Base-by-base conservation (phyloP, 352 stramenopile species). In the Bremia lactucae region DNA sequence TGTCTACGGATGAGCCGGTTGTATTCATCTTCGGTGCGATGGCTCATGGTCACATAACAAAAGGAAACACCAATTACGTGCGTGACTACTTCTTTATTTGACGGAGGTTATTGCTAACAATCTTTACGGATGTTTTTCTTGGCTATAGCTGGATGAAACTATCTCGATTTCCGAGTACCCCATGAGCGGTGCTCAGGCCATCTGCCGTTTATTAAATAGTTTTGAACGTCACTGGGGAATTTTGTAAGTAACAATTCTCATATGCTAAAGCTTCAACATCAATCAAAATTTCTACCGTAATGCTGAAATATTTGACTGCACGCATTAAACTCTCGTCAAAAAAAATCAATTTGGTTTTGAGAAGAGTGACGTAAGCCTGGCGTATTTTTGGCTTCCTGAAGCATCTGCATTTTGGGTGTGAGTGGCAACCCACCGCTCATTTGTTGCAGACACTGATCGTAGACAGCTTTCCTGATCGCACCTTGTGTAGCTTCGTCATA, bases 151-250 rank as follows among this genome's bases (percentile, higher is more conserved):
- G 44, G 89, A 98, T 53, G 94, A 98, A 46, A 95, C 95, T 55
- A 86, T 98, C 42, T 97, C 86, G 33, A 95, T 99, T 48, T 98
- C 87, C 16, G 92, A 98, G 64, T 99, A 98, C 83, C 95, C 95
- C 68, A 79, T 99, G 53, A 98, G 90, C 67, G 96, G 95, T 31
- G 93, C 95, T 2, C 83, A 97, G 38, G 96, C 96, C 18, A 96
- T 99, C 42, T 96, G 86, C 51, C 83, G 96, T 51, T 73, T 99
- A 34, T 69, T 98, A 36, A 95, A 96, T 58, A 91, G 86, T 20
- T 97, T 99, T 55, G 96, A 99, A 63, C 76, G 95, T 64, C 86
- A 98, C 58, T 99, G 96, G 95, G 95, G 94, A 34, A 98, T 99
- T 65, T 73, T 98, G 66, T 98, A 93, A 77, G 70, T 51, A 55